Base-by-base conservation (phyloP, 345 rosid genomes). In the Sisymbrium altissimum region DNA sequence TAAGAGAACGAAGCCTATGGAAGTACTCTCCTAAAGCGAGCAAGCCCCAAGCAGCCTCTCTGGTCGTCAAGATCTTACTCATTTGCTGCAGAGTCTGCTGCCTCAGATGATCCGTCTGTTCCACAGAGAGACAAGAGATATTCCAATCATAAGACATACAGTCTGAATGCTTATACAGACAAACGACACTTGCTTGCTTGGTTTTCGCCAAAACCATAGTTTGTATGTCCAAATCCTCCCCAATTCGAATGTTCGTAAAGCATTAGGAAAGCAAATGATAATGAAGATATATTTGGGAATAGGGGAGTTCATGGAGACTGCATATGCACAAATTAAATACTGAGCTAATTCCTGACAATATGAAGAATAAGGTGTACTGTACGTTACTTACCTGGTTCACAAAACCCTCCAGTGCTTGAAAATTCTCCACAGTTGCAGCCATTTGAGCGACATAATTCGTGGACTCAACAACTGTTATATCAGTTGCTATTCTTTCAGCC, bases 51-150 rank as follows among this genome's bases (percentile, higher is more conserved):
- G 98, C 97, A 36, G 97, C 71, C 76, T 92, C 93, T 43, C 87
- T 85, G 1, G 49, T 61, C 17, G 66, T 39, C 35, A 39, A 39
- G 19, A 61, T 23, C 65, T 60, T 60, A 39, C 65, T 39, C 65
- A 60, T 61, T 7, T 61, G 66, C 12, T 40, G 68, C 40, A 44
- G 41, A 1, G 89, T 88, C 64, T 92, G 96, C 43, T 82, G 88
- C 49, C 92, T 88, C 46, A 93, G 88, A 66, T 90, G 93, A 78
- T 90, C 97, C 2, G 98, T 96, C 98, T 89, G 89, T 81, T 25
- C 35, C 59, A 66, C 6, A 35, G 9, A 43, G n/a, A 64, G 12
- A 6, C 55, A 50, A 12, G 44, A 12, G 44, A 40, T 5, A 40
- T 4, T 45, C 4, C 3, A 2, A 45, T 25, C 11, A 18, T 46